Conservation (phyloP, 176 grass and related monocot species). For the Carex scoparia region DNA sequence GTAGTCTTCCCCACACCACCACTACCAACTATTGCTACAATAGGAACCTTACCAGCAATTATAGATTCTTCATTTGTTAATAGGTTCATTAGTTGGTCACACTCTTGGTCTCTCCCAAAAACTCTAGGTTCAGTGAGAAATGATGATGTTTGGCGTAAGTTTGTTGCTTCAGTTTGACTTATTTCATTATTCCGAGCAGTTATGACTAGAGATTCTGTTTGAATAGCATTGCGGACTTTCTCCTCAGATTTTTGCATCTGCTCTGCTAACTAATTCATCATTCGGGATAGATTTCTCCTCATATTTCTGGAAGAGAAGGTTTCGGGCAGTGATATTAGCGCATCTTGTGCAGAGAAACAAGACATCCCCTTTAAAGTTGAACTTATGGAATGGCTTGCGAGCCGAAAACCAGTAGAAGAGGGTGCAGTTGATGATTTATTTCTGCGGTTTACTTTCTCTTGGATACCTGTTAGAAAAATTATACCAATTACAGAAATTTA, state of each 20-base stretch:
- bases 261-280: background rate
- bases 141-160: conserved; percentile 22
- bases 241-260: background rate
- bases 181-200: background rate
- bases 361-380: background rate
- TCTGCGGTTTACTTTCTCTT: background rate
- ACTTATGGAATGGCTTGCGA: background rate
- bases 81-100: conserved; percentile 8
- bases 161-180: background rate
- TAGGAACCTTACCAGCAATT: background rate
- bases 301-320: background rate
- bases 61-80: background rate
- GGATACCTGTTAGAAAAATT: background rate
- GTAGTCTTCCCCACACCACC: conserved; percentile 40
- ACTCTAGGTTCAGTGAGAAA: background rate
- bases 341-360: background rate
- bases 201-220: background rate
- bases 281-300: background rate
- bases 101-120: conserved; percentile 23
- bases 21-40: conserved; percentile 24
- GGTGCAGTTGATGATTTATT: background rate
- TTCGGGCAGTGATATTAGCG: background rate
- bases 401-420: background rate
- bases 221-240: background rate
- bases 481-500: background rate